Conservation (phyloP, 257 asterid species). For the Solanum chmielewskii region DNA sequence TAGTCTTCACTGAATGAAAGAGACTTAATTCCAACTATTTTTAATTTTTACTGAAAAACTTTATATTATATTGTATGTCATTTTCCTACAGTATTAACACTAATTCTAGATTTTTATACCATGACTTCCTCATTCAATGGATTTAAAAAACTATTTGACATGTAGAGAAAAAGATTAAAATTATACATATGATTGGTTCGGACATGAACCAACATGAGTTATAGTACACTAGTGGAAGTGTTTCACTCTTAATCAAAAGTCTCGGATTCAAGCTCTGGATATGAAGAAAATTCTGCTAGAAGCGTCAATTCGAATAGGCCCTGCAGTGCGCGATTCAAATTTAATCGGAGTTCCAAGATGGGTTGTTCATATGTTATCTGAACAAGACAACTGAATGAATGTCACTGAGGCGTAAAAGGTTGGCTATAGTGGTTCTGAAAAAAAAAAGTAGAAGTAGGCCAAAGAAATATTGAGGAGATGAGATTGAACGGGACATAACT, state of each 20-base stretch:
- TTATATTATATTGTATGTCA: not conserved
- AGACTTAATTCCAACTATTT: not conserved
- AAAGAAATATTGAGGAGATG: not conserved
- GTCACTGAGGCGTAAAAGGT: not conserved
- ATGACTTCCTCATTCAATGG: not conserved
- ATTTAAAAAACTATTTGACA: not conserved
- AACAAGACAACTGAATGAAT: no score
- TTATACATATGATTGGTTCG: not conserved
- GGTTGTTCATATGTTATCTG: not conserved
- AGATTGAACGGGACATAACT: not conserved
- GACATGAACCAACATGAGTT: not conserved
- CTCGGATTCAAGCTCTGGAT: no score
- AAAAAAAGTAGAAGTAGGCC: no score
- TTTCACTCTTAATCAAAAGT: no score
- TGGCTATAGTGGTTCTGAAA: not conserved
- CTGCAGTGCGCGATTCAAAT: no score
- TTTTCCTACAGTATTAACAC: not conserved
- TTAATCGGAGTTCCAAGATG: no score
- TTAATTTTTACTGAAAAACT: not conserved
- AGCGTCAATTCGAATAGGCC: no score
- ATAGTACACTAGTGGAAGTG: no score
- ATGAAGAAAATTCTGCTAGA: no score
- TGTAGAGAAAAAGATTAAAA: not conserved
- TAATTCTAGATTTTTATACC: not conserved
- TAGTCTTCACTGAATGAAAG: slow-evolving; percentile 4